Evolutionary conservation across 2,329 filamentous ascomycete genomes (phyloP).

Genomic region (Claviceps fusiformis): DNA sequence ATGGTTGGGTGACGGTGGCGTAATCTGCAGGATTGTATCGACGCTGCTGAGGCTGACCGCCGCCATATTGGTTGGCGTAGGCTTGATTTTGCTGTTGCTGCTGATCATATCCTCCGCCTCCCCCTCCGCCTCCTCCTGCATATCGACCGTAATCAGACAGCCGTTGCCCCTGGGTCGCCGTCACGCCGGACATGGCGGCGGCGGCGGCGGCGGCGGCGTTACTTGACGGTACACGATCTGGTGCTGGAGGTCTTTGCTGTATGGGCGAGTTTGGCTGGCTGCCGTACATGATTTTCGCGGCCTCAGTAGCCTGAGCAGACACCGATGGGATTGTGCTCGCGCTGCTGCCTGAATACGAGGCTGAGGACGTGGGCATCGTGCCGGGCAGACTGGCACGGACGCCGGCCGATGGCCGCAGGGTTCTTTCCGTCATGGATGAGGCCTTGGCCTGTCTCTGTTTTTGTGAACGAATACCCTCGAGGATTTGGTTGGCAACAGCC

Average conservation of each 20-base stretch:
- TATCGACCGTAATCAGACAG: slow-evolving; percentile 23
- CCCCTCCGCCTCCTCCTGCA: slow-evolving; percentile 12
- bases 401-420: slow-evolving; percentile 39
- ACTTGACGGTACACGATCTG: slow-evolving; percentile 39
- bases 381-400: slow-evolving; percentile 32
- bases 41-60: slow-evolving; percentile 27
- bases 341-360: slow-evolving; percentile 21
- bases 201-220: slow-evolving; percentile 45
- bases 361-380: slow-evolving; percentile 19
- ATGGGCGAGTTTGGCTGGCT: slow-evolving; percentile 38
- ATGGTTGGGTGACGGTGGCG: slow-evolving; percentile 42
- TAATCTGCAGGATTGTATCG: slow-evolving; percentile 72
- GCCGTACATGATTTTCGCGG: slow-evolving; percentile 49
- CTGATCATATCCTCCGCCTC: slow-evolving; percentile 18
- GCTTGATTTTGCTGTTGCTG: slow-evolving; percentile 22
- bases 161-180: slow-evolving; percentile 21
- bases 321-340: slow-evolving; percentile 1
- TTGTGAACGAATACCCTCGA: slow-evolving; percentile 70
- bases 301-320: slow-evolving; percentile 40
- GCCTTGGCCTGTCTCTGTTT: slow-evolving; percentile 53
- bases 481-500: slow-evolving; percentile 87
- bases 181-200: slow-evolving; percentile 40
- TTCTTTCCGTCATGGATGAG: slow-evolving; percentile 49
- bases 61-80: slow-evolving; percentile 21
- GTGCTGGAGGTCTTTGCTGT: slow-evolving; percentile 34